Evolutionary conservation across 345 rosid genomes (phyloP), one percentile per base, ranked within the genome.

Genomic region (Zanthoxylum bungeanum): DNA sequence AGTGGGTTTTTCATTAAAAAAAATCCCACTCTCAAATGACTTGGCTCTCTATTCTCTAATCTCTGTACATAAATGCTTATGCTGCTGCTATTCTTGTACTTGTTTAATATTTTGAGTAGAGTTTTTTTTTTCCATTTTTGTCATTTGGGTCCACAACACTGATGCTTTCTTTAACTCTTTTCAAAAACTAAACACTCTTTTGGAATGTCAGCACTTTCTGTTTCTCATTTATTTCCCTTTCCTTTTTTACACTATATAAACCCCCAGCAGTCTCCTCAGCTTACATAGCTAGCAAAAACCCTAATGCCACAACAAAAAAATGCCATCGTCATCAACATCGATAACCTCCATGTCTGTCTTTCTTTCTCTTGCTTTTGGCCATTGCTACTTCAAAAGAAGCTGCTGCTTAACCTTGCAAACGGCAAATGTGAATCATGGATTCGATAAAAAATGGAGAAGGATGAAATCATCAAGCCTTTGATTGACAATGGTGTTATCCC

Each of bases 401-500:
- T 46, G 1, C 57, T 46, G 9, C 22, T 51, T 69, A 44, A 68
- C 58, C 25, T 72, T 37, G 44, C 9, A 51, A 2, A 6, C 37
- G 27, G 53, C 49, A 39, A 30, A 12, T 50, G 39, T 22, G n/a
- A 30, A 21, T 7, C 12, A 33, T 65, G 40, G 34, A 4, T 27
- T 55, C 47, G 22, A 2, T 17, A 19, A 9, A n/a, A 39, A 52
- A 21, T 5, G 34, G 22, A 36, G 67, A 51, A 40, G 52, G 31
- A 66, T 56, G 61, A 67, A 42, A 17, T 44, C 56, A 8, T 40
- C 36, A 21, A 4, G 52, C 12, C 33, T 68, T 50, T 61, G 66
- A 61, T 8, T 61, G 66, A 61, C 4, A 16, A 55, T 21, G 92
- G 86, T 72, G 81, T 81, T 88, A 79, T 86, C 93, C 74, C 72